phyloP scores from a whole-genome alignment of 2,329 filamentous ascomycete species.

The Nemania diffusa region DNA sequence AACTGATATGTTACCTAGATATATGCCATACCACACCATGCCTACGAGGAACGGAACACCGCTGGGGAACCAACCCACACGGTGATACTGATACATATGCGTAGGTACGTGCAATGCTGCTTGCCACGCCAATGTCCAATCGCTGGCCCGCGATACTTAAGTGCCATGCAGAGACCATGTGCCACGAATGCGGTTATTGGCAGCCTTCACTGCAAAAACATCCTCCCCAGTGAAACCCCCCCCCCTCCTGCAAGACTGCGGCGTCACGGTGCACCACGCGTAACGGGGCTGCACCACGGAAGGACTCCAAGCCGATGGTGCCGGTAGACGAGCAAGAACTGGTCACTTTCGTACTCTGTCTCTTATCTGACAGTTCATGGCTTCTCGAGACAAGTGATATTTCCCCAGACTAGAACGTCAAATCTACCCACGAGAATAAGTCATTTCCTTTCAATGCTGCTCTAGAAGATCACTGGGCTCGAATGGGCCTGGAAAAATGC shows the following conservation, averaged over 20 bases:
- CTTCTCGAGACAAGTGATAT: background rate
- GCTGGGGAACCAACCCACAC: constrained; percentile 12
- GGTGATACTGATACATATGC: no score
- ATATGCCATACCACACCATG: no score
- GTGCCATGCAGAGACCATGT: constrained; percentile 26
- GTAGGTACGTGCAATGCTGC: constrained; percentile 17
- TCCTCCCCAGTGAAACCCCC: constrained; percentile 12
- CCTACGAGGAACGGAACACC: constrained; percentile 10
- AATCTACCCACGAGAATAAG: no score
- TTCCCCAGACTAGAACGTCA: background rate
- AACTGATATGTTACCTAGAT: no score
- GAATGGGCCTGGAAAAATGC: background rate
- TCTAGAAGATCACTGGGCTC: background rate
- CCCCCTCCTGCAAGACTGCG: constrained; percentile 15
- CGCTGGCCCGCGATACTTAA: constrained; percentile 21
- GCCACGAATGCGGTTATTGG: constrained; percentile 16
- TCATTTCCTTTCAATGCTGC: background rate
- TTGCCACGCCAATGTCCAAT: constrained; percentile 22
- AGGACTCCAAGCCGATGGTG: constrained; percentile 10
- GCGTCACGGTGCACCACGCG: constrained; percentile 3
- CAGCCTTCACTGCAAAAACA: constrained; percentile 14
- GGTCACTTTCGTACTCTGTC: constrained; percentile 10
- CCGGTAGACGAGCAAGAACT: background rate
- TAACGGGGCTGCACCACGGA: background rate
- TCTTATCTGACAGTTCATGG: no score